Evolutionary conservation across 495 filamentous ascomycete species (phyloP).

Genomic region (Penicillium chermesinum): DNA sequence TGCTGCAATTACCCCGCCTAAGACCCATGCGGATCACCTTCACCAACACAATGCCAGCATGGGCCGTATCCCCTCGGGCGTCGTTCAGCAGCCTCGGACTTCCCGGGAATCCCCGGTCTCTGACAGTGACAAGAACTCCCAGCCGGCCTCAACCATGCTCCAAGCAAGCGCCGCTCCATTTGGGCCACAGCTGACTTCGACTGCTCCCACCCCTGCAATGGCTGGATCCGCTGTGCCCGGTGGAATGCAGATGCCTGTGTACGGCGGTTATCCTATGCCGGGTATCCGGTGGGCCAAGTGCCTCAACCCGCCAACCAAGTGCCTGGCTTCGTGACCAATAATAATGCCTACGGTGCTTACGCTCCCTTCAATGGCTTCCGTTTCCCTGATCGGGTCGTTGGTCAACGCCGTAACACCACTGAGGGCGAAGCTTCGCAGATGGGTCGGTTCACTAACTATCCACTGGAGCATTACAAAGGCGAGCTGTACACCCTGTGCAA

Average conservation of each 20-base stretch:
- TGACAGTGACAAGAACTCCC: conserved; percentile 32
- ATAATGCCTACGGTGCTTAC: conserved; percentile 24
- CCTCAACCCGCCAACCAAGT: conserved; percentile 25
- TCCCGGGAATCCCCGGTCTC: conserved; percentile 49
- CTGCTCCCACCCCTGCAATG: conserved; percentile 13
- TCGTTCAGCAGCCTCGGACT: conserved; percentile 33
- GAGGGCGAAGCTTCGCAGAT: conserved; percentile 37
- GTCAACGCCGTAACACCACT: conserved; percentile 27
- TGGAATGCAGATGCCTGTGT: conserved; percentile 28
- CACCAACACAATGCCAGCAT: conserved; percentile 79
- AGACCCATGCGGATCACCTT: conserved; percentile 67
- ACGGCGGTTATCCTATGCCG: conserved; percentile 28
- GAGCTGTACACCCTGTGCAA: conserved; percentile 87
- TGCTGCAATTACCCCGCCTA: conserved; percentile 51
- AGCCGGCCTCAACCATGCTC: conserved; percentile 60
- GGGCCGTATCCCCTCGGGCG: conserved; percentile 66
- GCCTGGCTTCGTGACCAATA: conserved; percentile 19
- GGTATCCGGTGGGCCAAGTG: conserved; percentile 20
- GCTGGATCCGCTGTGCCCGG: conserved; percentile 16
- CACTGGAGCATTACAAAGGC: conserved; percentile 71
- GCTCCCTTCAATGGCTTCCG: conserved; percentile 30
- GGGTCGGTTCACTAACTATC: conserved; percentile 67
- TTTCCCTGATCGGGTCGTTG: conserved; percentile 19
- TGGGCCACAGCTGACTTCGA: conserved; percentile 36
- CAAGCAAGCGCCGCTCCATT: conserved; percentile 76